Percentiles rank a stretch among this genome's conserved stretches.
These are phyloP conservation scores for Lachnellula willkommii DNA, from an alignment of 2,329 filamentous ascomycete genomes.

Conservation along the genomic window DNA sequence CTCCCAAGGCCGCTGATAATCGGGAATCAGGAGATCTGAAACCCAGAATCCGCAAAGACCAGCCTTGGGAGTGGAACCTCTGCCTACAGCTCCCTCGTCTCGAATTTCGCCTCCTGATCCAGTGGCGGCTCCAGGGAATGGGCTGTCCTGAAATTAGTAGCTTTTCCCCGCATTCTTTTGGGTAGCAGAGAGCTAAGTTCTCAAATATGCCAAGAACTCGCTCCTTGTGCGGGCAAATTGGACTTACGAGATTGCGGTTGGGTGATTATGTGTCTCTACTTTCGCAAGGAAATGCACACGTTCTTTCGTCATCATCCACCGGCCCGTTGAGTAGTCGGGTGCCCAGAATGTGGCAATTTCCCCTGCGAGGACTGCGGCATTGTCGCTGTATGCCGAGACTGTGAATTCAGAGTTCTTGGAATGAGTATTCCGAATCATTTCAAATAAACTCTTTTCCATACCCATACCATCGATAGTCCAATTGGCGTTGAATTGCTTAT, in stretches of 20 bases:
- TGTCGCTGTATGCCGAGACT: constrained; percentile 96
- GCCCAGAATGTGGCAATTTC: constrained; percentile 74
- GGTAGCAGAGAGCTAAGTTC: too few relatives aligned
- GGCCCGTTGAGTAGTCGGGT: constrained; percentile 77
- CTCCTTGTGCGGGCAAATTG: too few relatives aligned
- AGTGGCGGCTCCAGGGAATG: constrained; percentile 87
- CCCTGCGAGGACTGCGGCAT: constrained; percentile 85
- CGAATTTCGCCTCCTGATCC: constrained; percentile 93
- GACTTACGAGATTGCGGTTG: constrained; percentile 73
- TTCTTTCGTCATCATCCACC: constrained; percentile 85
- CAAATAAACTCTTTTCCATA: constrained; percentile 78
- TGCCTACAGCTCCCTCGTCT: constrained; percentile 89
- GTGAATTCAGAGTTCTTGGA: constrained; percentile 73
- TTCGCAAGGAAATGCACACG: constrained; percentile 83
- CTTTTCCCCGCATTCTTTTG: too few relatives aligned
- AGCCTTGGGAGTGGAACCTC: constrained; percentile 88
- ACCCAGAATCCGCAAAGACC: constrained; percentile 92
- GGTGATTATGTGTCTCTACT: constrained; percentile 97
- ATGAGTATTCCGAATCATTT: constrained; percentile 96
- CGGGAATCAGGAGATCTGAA: constrained; percentile 87
- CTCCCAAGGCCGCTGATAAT: constrained; percentile 80
- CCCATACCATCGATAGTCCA: constrained; percentile 88
- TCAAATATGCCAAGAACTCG: too few relatives aligned
- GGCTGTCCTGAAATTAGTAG: constrained; percentile 30
- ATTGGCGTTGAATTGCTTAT: constrained; percentile 91